Evolutionary conservation across 2,329 filamentous ascomycete species (phyloP), one percentile per base, ranked within the genome.

Genomic region (Fusarium pseudoanthophilum): DNA sequence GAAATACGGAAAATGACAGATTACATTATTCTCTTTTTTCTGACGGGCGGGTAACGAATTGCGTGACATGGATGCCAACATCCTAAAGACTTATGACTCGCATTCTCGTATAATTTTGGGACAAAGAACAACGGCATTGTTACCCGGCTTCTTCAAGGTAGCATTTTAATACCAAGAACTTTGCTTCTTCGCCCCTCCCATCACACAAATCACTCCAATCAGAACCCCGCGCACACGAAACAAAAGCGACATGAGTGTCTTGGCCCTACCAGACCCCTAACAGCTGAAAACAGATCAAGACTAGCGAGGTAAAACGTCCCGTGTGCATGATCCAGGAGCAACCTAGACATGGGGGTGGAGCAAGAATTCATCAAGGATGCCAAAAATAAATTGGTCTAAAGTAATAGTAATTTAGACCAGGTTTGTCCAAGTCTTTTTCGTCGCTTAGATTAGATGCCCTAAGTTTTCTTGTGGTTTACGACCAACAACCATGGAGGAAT

Each of bases 331-430:
- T n/a, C 34, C 24, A 53, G 18, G 16, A 28, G 24, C 11, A 9
- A 11, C 49, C 18, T 21, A 7, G 32, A 36, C 32, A 52, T 11
- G 32, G 49, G 49, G 24, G 0, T 4, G 43, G 7, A 5, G 4
- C 9, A 48, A 28, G 45, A 48, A 48, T 21, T 28, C 20, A 15
- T 28, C 5, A 1, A 11, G 5, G 1, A 0, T 28, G 26, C 0
- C 26, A 28, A 26, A 28, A 48, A 5, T 15, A 48, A 48, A 7
- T 13, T 7, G 18, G 20, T 15, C 26, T 15, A 15, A 28, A 15
- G 26, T 3, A 1, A 1, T 2, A 0, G 8, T 46, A 21, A 28
- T 2, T 21, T 11, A 11, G 26, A 10, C 24, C 1, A 28, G 5
- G 18, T 1, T 46, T 21, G 8, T 2, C 8, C 0, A 4, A 21